These are phyloP conservation scores for Chimonanthus salicifolius DNA, from an alignment of 164 flowering plant genomes.

Conservation along the genomic window DNA sequence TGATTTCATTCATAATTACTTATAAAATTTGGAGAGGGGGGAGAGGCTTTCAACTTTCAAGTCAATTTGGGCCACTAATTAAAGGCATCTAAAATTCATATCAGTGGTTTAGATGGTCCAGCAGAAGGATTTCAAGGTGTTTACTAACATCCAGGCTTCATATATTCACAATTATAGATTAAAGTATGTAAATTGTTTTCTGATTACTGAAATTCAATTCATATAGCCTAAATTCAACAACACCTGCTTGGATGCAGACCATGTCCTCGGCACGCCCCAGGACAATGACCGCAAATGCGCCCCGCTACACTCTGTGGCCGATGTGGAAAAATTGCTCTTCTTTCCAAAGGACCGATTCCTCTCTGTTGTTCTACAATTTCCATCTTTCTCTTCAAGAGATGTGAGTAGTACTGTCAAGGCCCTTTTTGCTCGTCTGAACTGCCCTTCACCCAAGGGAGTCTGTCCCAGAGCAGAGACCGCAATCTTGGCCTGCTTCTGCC, in stretches of 20 bases:
- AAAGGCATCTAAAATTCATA: too few species aligned
- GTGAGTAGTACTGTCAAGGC: slow-evolving; percentile 19
- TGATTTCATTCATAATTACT: too few species aligned
- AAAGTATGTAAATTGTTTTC: too few species aligned
- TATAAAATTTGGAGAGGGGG: too few species aligned
- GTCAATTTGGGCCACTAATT: too few species aligned
- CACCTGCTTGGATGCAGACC: slow-evolving; percentile 83
- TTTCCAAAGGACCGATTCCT: slow-evolving; percentile 63
- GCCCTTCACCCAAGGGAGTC: slow-evolving; percentile 35
- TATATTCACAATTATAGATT: too few species aligned
- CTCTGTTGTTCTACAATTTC: slow-evolving; percentile 32
- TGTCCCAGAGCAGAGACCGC: slow-evolving; percentile 34
- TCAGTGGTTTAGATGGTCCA: too few species aligned
- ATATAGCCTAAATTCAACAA: too few species aligned
- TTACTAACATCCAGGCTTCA: too few species aligned
- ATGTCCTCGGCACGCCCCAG: slow-evolving; percentile 44
- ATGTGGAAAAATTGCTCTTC: slow-evolving; percentile 16
- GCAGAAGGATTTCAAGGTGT: too few species aligned
- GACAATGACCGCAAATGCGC: slow-evolving; percentile 31
- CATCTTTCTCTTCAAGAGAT: background rate
- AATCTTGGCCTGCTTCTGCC: slow-evolving; percentile 49
- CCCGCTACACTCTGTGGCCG: slow-evolving; percentile 47
- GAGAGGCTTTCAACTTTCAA: too few species aligned
- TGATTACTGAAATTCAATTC: too few species aligned
- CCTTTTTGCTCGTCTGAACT: slow-evolving; percentile 50